A percentile compares a stretch with the other conserved stretches of the same genome.
Evolutionary conservation across 805 yeast genomes (phyloP).

Genomic region (Teunomyces funiuensis): DNA sequence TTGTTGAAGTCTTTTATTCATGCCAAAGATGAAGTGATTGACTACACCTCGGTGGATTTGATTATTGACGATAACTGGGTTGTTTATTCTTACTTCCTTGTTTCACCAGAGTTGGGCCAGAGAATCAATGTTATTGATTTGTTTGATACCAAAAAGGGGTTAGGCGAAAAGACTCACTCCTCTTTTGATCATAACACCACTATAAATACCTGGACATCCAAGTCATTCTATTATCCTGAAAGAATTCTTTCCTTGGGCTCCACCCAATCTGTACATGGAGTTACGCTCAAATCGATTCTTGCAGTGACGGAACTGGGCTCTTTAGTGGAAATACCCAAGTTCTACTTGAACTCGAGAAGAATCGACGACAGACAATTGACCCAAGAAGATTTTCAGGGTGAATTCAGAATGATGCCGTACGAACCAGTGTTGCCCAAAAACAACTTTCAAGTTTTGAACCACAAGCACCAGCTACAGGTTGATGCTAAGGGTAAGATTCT

Average conservation of each 20-base stretch:
- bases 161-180: slow-evolving; percentile 32
- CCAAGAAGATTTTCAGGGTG: slow-evolving; percentile 50
- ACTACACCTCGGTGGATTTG: slow-evolving; percentile 45
- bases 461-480: slow-evolving; percentile 31
- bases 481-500: slow-evolving; percentile 23
- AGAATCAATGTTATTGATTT: slow-evolving; percentile 74
- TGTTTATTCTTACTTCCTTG: slow-evolving; percentile 61
- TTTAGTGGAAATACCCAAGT: slow-evolving; percentile 69
- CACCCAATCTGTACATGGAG: slow-evolving; percentile 38
- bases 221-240: slow-evolving; percentile 65
- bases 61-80: slow-evolving; percentile 84
- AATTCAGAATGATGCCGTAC: slow-evolving; percentile 62
- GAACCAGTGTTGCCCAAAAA: slow-evolving; percentile 56
- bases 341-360: slow-evolving; percentile 65
- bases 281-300: slow-evolving; percentile 66
- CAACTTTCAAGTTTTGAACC: slow-evolving; percentile 33
- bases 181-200: slow-evolving; percentile 32
- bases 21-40: slow-evolving; percentile 36
- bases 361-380: slow-evolving; percentile 55
- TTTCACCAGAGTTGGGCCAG: slow-evolving; percentile 47
- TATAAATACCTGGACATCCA: slow-evolving; percentile 49
- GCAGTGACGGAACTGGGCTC: slow-evolving; percentile 60
- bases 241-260: slow-evolving; percentile 52
- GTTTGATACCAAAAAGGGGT: slow-evolving; percentile 63
- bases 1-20: slow-evolving; percentile 47